A percentile compares a stretch with the other conserved stretches of the same genome.
Evolutionary conservation across 2,329 filamentous ascomycete genomes (phyloP).

Genomic region (Grosmannia clavigera): DNA sequence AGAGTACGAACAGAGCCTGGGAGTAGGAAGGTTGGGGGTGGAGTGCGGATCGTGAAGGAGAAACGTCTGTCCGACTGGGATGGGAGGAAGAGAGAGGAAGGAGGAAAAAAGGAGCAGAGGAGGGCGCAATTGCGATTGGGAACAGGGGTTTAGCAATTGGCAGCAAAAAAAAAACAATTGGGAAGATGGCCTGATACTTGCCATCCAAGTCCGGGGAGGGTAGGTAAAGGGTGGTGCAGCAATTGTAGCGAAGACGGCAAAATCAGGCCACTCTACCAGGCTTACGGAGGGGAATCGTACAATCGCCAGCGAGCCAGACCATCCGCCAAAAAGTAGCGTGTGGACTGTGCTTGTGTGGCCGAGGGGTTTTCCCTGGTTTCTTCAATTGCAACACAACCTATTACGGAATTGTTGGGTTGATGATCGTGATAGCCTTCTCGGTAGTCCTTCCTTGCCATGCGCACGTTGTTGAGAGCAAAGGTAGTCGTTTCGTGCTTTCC

Average conservation of each 20-base stretch:
- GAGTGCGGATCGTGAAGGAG: neutral
- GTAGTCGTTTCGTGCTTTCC: neutral
- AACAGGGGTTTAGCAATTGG: slow-evolving; percentile 3
- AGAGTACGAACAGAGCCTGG: neutral
- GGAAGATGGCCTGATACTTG: slow-evolving; percentile 13
- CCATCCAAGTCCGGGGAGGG: slow-evolving; percentile 9
- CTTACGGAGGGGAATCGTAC: slow-evolving; percentile 13
- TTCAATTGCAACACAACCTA: neutral
- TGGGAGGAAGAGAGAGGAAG: neutral
- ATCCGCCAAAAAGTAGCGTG: neutral
- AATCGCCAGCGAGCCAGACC: slow-evolving; percentile 8
- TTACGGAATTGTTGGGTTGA: neutral
- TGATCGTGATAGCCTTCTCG: neutral
- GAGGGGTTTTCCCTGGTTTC: neutral
- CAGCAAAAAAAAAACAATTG: neutral
- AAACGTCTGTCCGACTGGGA: neutral
- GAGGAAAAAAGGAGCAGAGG: neutral
- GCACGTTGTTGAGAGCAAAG: neutral
- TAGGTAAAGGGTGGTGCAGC: slow-evolving; percentile 8
- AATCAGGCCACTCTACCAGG: slow-evolving; percentile 13
- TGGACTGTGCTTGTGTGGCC: neutral
- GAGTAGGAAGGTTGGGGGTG: neutral
- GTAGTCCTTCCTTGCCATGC: neutral
- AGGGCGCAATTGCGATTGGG: neutral
- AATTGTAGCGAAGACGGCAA: slow-evolving; percentile 10